phyloP scores from a whole-genome alignment of 257 asterid species.

The Capsicum rhomboideum region DNA sequence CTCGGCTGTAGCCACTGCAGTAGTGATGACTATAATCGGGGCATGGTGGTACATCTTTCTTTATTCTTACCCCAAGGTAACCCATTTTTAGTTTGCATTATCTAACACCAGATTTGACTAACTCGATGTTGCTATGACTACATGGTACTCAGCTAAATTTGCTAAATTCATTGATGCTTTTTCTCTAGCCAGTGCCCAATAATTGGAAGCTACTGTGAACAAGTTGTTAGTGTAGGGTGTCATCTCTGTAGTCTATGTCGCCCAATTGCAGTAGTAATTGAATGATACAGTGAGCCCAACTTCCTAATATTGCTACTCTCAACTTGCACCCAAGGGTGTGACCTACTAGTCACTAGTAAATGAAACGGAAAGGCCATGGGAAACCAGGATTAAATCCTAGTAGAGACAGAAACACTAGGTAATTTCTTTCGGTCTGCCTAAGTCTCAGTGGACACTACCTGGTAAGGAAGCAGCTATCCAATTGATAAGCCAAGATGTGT shows the following conservation, averaged over 20 bases:
- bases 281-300: not conserved
- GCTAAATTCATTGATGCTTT: not conserved
- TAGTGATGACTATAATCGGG: conserved; percentile 32
- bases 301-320: not conserved
- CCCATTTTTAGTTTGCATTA: not conserved
- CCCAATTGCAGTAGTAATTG: not conserved
- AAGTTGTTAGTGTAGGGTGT: not conserved
- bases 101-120: not conserved
- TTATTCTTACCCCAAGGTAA: conserved; percentile 86
- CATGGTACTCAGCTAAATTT: not conserved
- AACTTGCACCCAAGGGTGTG: not conserved
- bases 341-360: not conserved
- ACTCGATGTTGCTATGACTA: not conserved
- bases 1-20: conserved; percentile 39
- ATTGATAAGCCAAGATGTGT: not conserved
- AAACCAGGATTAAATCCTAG: not conserved
- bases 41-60: conserved; percentile 94
- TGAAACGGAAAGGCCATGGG: not conserved
- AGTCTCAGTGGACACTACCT: not conserved
- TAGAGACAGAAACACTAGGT: not conserved
- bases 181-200: not conserved
- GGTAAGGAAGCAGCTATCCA: not conserved
- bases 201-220: not conserved
- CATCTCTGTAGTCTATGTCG: not conserved
- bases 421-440: not conserved